These are phyloP conservation scores for Curvularia eragrostidis DNA, from an alignment of 2,329 filamentous ascomycete genomes.

Conservation along the genomic window DNA sequence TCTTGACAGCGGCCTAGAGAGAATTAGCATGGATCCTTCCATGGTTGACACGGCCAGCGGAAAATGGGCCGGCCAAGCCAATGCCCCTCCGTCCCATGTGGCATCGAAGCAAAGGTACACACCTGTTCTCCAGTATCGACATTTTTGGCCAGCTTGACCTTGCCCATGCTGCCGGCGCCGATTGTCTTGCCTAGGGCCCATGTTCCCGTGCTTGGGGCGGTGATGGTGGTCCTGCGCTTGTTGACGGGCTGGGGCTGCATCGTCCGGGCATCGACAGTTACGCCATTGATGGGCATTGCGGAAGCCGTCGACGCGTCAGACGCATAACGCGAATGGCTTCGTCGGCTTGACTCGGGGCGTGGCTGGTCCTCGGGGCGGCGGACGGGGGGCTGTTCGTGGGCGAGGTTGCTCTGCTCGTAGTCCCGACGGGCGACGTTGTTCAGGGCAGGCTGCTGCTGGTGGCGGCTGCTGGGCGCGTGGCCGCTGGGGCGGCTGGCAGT, in stretches of 20 bases:
- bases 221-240: slow-evolving; percentile 77
- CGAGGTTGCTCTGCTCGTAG: slow-evolving; percentile 74
- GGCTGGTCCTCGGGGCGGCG: slow-evolving; percentile 68
- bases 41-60: background rate
- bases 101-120: slow-evolving; percentile 36
- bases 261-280: slow-evolving; percentile 41
- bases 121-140: slow-evolving; percentile 91
- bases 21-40: slow-evolving; percentile 14
- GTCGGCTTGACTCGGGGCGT: slow-evolving; percentile 63
- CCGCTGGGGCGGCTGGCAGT: slow-evolving; percentile 39
- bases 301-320: slow-evolving; percentile 52
- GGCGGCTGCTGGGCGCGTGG: slow-evolving; percentile 41
- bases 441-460: slow-evolving; percentile 56
- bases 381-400: slow-evolving; percentile 58
- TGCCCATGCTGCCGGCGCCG: slow-evolving; percentile 97
- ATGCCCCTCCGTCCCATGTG: background rate
- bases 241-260: slow-evolving; percentile 32
- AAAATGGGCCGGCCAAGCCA: background rate
- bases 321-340: slow-evolving; percentile 55
- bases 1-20: slow-evolving; percentile 88
- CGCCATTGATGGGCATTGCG: slow-evolving; percentile 49
- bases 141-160: slow-evolving; percentile 94
- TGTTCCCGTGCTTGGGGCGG: slow-evolving; percentile 80
- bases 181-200: slow-evolving; percentile 98
- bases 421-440: slow-evolving; percentile 69